These are phyloP conservation scores for Paraconiothyrium sp. DNA, from an alignment of 2,329 filamentous ascomycete genomes.

Conservation along the genomic window DNA sequence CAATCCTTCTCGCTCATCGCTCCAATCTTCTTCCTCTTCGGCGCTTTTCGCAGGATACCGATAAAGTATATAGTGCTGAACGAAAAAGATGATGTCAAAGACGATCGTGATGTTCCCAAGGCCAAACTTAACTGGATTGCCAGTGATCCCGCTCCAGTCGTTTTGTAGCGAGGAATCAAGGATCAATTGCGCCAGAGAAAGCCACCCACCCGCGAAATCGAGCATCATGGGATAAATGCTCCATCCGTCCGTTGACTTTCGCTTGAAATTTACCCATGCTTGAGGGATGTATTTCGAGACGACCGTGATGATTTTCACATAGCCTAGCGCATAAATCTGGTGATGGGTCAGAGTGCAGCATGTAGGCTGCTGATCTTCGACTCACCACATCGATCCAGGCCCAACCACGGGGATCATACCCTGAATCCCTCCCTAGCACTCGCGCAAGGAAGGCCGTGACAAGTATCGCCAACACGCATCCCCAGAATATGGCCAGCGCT, in stretches of 20 bases:
- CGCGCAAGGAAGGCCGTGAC: constrained; percentile 60
- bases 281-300: constrained; percentile 89
- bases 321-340: constrained; percentile 74
- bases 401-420: constrained; percentile 62
- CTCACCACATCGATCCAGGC: constrained; percentile 72
- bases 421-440: constrained; percentile 51
- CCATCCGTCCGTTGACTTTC: constrained; percentile 88
- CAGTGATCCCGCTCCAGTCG: constrained; percentile 90
- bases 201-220: constrained; percentile 80
- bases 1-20: constrained; percentile 33
- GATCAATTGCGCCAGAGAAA: constrained; percentile 82
- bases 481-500: constrained; percentile 75
- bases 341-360: constrained; percentile 21
- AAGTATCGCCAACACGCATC: constrained; percentile 67
- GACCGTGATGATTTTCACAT: constrained; percentile 89
- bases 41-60: constrained; percentile 37
- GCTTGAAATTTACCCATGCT: constrained; percentile 77
- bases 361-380: constrained; percentile 13
- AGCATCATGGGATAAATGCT: constrained; percentile 84
- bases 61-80: constrained; percentile 90
- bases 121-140: constrained; percentile 90
- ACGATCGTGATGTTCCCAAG: constrained; percentile 85
- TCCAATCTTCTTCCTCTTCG: constrained; percentile 40
- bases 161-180: constrained; percentile 85
- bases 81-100: constrained; percentile 87